Conservation (phyloP, 2,329 filamentous ascomycete species). For the Scedosporium dehoogii region DNA sequence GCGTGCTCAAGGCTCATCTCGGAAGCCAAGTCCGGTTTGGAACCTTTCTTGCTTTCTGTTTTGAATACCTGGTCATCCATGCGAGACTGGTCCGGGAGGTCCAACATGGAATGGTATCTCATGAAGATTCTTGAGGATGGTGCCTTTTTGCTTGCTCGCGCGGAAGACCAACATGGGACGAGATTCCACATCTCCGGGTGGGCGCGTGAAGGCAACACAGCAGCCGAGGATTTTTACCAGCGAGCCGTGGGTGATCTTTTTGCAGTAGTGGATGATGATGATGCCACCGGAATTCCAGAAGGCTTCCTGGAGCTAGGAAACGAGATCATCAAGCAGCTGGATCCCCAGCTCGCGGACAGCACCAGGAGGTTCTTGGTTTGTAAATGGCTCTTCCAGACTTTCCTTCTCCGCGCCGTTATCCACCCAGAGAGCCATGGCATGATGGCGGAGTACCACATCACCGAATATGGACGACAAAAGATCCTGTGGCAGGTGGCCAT, state of each 20-base stretch:
- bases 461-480: constrained; percentile 78
- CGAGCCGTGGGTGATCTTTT: constrained; percentile 73
- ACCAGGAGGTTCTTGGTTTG: constrained; percentile 78
- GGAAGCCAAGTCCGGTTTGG: constrained; percentile 64
- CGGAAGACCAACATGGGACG: constrained; percentile 66
- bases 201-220: constrained; percentile 69
- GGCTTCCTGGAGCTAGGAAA: constrained; percentile 77
- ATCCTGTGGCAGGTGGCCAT: constrained; percentile 71
- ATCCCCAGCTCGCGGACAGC: constrained; percentile 59
- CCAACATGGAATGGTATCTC: constrained; percentile 86
- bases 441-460: constrained; percentile 86
- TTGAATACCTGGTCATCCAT: constrained; percentile 81
- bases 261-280: constrained; percentile 74
- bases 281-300: constrained; percentile 75
- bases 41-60: constrained; percentile 73
- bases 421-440: constrained; percentile 75
- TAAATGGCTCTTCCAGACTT: constrained; percentile 87
- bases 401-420: constrained; percentile 72
- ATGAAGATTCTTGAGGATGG: constrained; percentile 93
- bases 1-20: constrained; percentile 75
- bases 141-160: constrained; percentile 78
- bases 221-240: constrained; percentile 82
- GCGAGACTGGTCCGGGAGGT: constrained; percentile 81
- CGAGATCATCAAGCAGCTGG: constrained; percentile 70
- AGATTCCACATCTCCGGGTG: constrained; percentile 63